Evolutionary conservation across 2,329 filamentous ascomycete species (phyloP).

Genomic region (Fusarium duplospermum): DNA sequence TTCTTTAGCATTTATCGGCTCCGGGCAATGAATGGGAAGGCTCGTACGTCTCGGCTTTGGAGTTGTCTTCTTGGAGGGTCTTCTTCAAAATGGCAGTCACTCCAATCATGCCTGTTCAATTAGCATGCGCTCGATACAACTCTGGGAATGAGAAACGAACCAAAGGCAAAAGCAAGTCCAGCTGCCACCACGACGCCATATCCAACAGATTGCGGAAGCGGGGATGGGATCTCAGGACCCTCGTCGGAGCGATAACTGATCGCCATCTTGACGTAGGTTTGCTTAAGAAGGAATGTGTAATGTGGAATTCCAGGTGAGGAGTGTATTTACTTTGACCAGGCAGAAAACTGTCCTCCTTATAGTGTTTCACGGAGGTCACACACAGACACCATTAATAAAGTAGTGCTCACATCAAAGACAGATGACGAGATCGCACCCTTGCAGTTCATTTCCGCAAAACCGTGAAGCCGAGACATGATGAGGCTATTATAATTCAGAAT

Average conservation of each 20-base stretch:
- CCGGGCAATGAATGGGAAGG: neutral
- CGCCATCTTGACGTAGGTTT: neutral
- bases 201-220: constrained; percentile 56
- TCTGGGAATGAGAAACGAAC: constrained; percentile 64
- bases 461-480: neutral
- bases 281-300: neutral
- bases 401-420: neutral
- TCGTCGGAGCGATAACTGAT: constrained; percentile 7
- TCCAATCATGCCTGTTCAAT: constrained; percentile 16
- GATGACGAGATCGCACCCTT: constrained; percentile 2
- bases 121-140: neutral
- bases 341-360: neutral
- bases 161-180: constrained; percentile 77
- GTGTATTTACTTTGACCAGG: no score
- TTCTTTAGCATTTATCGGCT: no score
- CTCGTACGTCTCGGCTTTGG: constrained; percentile 17
- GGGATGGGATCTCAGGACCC: constrained; percentile 5
- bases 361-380: neutral
- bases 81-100: constrained; percentile 20
- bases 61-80: constrained; percentile 23
- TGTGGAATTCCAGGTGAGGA: neutral
- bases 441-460: neutral
- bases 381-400: neutral
- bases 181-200: constrained; percentile 82
- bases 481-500: constrained; percentile 17